Evolutionary conservation across 768 basidiomycete genomes (phyloP).

Genomic region (Kwoniella pini): DNA sequence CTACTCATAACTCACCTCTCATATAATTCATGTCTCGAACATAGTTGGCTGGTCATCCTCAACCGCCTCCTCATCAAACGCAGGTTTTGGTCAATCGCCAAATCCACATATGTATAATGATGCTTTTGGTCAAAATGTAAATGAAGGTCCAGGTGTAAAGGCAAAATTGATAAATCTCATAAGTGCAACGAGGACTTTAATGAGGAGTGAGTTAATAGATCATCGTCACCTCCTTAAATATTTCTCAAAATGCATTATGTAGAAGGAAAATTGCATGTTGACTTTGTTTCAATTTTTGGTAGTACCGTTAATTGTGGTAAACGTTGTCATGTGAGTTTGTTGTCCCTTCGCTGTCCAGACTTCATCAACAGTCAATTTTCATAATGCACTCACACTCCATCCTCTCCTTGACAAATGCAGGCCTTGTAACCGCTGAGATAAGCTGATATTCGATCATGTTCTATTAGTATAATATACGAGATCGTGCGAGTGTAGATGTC

Average conservation of each 20-base stretch:
- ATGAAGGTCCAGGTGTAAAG: slow-evolving; percentile 70
- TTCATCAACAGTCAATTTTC: too few relatives aligned
- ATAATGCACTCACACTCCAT: too few relatives aligned
- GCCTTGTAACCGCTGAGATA: not conserved
- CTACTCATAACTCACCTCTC: too few relatives aligned
- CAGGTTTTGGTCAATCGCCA: slow-evolving; percentile 48
- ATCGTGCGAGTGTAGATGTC: slow-evolving; percentile 62
- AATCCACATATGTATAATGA: slow-evolving; percentile 43
- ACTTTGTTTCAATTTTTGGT: too few relatives aligned
- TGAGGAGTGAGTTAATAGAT: slow-evolving; percentile 96
- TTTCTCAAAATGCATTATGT: too few relatives aligned
- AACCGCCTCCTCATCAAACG: slow-evolving; percentile 33
- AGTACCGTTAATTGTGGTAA: slow-evolving; percentile 91
- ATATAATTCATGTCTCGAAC: too few relatives aligned
- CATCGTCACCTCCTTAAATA: too few relatives aligned
- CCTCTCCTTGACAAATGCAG: not conserved
- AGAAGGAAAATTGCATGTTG: too few relatives aligned
- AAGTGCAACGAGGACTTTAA: slow-evolving; percentile 89
- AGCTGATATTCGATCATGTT: not conserved
- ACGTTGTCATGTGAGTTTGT: slow-evolving; percentile 66
- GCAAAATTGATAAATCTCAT: slow-evolving; percentile 86
- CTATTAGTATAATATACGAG: slow-evolving; percentile 71
- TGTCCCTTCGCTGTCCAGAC: not conserved
- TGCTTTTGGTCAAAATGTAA: slow-evolving; percentile 29
- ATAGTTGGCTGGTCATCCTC: slow-evolving; percentile 81